Evolutionary conservation across 116 monocot genomes (phyloP).

Genomic region (Cymodocea nodosa): DNA sequence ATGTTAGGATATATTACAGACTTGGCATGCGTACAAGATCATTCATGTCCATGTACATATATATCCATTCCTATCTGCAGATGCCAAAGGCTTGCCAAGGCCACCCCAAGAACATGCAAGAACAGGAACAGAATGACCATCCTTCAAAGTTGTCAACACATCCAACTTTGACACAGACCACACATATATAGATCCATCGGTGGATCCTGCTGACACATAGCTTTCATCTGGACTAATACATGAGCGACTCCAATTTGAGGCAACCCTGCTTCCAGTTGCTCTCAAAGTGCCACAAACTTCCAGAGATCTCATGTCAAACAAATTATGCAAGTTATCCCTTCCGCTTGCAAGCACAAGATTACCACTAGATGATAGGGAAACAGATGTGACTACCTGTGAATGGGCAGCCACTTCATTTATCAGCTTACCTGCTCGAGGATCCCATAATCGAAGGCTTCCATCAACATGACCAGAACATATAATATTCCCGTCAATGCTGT

Average conservation of each 20-base stretch:
- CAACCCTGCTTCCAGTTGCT: conserved; percentile 37
- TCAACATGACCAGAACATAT: conserved; percentile 77
- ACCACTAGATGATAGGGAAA: conserved; percentile 45
- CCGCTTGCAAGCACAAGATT: conserved; percentile 69
- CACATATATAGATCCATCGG: conserved; percentile 58
- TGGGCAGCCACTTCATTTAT: conserved; percentile 71
- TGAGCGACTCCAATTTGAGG: conserved; percentile 71
- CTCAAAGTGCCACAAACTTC: conserved; percentile 65
- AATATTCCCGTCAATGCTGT: conserved; percentile 46
- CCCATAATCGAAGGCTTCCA: conserved; percentile 81
- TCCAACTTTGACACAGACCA: conserved; percentile 56
- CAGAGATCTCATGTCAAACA: conserved; percentile 65
- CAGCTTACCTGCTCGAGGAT: conserved; percentile 35
- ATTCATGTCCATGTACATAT: conserved; percentile 67
- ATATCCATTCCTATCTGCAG: conserved; percentile 60
- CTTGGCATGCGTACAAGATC: neutral
- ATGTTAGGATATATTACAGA: neutral
- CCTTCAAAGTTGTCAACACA: conserved; percentile 30
- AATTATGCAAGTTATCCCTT: conserved; percentile 70
- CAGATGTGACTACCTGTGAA: conserved; percentile 65
- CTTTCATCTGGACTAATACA: conserved; percentile 75
- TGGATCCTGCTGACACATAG: conserved; percentile 54
- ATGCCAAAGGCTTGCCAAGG: conserved; percentile 37
- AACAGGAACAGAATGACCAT: conserved; percentile 53
- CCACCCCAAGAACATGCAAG: conserved; percentile 69